Evolutionary conservation across 1,139 yeast genomes (phyloP).

Genomic region (Blastobotrys apis): DNA sequence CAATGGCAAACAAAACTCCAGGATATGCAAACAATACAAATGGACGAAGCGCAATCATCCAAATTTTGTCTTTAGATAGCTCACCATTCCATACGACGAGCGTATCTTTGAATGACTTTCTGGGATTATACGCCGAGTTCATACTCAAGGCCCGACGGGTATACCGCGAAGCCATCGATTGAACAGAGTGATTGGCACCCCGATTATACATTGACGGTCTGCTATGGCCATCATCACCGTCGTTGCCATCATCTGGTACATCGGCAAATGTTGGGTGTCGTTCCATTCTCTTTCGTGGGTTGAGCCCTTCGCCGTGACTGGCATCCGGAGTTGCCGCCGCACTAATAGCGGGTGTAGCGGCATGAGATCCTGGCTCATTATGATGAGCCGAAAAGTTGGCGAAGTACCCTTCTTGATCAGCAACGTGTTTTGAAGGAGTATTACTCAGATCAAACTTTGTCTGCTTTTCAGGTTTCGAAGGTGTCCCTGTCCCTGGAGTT

Average conservation of each 20-base stretch:
- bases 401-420: constrained; percentile 13
- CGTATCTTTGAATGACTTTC: constrained; percentile 25
- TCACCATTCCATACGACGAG: constrained; percentile 42
- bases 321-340: constrained; percentile 5
- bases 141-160: constrained; percentile 12
- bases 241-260: constrained; percentile 9
- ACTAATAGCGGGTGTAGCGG: background rate
- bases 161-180: constrained; percentile 16
- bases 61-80: constrained; percentile 49
- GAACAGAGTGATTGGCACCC: constrained; percentile 10
- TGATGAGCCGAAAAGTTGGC: constrained; percentile 14
- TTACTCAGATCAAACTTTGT: background rate
- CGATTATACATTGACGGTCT: constrained; percentile 11
- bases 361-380: background rate
- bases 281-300: background rate
- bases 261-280: constrained; percentile 19
- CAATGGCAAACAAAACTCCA: constrained; percentile 49
- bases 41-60: constrained; percentile 57
- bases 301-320: background rate
- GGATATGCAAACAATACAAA: constrained; percentile 51
- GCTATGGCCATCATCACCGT: background rate
- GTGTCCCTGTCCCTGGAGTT: no score
- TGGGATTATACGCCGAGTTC: constrained; percentile 19
- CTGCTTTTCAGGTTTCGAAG: background rate
- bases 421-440: background rate